Evolutionary conservation across 306 rosid species (phyloP).

Genomic region (Lupinus albus): DNA sequence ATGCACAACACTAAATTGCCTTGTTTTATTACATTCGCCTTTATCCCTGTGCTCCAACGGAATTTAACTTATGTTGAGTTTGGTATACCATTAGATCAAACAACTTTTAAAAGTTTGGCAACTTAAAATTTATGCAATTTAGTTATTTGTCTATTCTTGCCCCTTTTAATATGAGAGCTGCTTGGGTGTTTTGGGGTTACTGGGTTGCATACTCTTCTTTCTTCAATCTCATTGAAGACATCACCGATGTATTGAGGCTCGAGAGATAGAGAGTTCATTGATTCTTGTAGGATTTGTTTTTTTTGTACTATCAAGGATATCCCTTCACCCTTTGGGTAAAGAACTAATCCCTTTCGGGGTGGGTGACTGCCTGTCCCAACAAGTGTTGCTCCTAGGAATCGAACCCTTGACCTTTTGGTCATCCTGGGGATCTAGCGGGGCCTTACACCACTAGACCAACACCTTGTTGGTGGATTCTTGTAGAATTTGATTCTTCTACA

Average conservation of each 20-base stretch:
- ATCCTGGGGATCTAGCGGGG: too few species aligned
- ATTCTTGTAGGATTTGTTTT: too few species aligned
- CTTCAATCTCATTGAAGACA: background rate
- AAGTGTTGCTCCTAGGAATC: too few species aligned
- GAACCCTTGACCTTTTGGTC: too few species aligned
- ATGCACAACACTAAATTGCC: too few species aligned
- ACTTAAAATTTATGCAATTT: background rate
- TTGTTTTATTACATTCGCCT: conserved; percentile 3
- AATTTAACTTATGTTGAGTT: background rate
- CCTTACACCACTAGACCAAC: too few species aligned
- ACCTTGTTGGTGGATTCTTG: too few species aligned
- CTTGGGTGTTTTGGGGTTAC: background rate
- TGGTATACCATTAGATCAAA: background rate
- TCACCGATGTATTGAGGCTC: background rate
- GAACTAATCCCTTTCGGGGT: too few species aligned
- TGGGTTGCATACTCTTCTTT: background rate
- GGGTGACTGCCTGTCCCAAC: too few species aligned
- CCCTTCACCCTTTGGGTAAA: too few species aligned
- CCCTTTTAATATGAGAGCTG: background rate
- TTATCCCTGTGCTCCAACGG: background rate
- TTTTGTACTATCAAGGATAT: too few species aligned
- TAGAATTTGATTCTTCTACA: background rate
- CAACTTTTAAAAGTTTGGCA: background rate
- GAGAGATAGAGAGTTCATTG: background rate
- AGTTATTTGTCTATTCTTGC: background rate